These are phyloP conservation scores for Verticillium dahliae DNA, from an alignment of 2,329 filamentous ascomycete species.

Conservation along the genomic window DNA sequence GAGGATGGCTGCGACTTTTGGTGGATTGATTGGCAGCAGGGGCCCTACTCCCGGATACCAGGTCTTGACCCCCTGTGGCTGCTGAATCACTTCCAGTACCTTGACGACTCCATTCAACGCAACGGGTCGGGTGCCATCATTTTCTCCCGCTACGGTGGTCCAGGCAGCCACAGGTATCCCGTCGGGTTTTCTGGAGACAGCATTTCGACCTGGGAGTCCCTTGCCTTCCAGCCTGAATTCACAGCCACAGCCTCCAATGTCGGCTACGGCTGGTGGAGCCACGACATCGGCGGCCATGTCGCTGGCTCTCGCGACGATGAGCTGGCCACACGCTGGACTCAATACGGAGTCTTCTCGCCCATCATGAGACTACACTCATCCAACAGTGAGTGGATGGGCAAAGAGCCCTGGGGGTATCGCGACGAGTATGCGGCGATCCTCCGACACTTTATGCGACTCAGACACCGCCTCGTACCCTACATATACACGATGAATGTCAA, in stretches of 20 bases:
- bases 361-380: constrained; percentile 55
- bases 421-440: constrained; percentile 38
- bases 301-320: constrained; percentile 50
- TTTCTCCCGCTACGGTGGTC: constrained; percentile 56
- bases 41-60: constrained; percentile 40
- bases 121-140: constrained; percentile 41
- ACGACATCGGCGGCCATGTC: constrained; percentile 63
- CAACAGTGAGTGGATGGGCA: constrained; percentile 49
- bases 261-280: constrained; percentile 63
- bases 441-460: constrained; percentile 40
- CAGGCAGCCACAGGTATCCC: constrained; percentile 57
- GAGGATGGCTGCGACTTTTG: constrained; percentile 54
- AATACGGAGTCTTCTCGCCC: constrained; percentile 55
- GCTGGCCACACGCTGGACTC: constrained; percentile 53
- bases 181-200: constrained; percentile 60
- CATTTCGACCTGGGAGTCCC: constrained; percentile 51
- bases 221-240: constrained; percentile 60
- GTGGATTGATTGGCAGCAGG: constrained; percentile 67
- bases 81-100: constrained; percentile 58
- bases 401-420: constrained; percentile 55
- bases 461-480: constrained; percentile 55
- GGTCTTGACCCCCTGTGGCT: constrained; percentile 59
- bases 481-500: constrained; percentile 50
- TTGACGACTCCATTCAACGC: constrained; percentile 35
- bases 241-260: constrained; percentile 61